Conservation (phyloP, 176 grass and related monocot species). For the Eragrostis nindensis region DNA sequence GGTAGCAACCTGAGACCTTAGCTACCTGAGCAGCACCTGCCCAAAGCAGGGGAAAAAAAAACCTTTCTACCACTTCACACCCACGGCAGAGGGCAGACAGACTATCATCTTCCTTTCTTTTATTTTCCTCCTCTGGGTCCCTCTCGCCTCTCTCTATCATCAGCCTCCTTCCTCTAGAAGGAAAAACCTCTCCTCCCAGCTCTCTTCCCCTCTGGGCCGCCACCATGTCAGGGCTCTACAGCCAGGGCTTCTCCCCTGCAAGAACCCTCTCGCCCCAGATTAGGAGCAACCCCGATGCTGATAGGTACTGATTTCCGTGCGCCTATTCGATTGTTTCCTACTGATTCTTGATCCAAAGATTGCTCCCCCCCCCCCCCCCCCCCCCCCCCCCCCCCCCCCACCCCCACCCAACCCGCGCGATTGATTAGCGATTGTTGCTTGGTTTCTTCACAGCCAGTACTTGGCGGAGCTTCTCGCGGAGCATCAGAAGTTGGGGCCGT, state of each 20-base stretch:
- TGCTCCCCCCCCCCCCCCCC: slow-evolving; percentile 3
- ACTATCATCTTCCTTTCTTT: background rate
- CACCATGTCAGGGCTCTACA: slow-evolving; percentile 84
- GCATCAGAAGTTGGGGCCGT: slow-evolving; percentile 85
- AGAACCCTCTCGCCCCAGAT: slow-evolving; percentile 81
- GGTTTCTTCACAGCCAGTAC: slow-evolving; percentile 61
- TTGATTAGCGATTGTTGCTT: slow-evolving; percentile 27
- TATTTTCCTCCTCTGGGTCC: background rate
- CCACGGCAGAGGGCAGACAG: background rate
- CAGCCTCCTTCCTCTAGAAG: slow-evolving; percentile 6
- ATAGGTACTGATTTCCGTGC: slow-evolving; percentile 51
- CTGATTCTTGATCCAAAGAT: slow-evolving; percentile 56
- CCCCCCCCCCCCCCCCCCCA: too few species aligned
- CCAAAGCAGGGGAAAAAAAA: too few species aligned
- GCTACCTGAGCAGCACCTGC: too few species aligned
- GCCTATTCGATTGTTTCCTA: slow-evolving; percentile 26
- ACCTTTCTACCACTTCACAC: slow-evolving; percentile 1
- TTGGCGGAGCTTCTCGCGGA: slow-evolving; percentile 84
- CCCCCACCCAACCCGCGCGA: background rate
- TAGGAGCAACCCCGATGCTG: slow-evolving; percentile 69
- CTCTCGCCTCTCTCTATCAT: background rate
- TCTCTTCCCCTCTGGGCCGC: slow-evolving; percentile 7
- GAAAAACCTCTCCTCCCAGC: background rate
- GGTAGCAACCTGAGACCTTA: too few species aligned
- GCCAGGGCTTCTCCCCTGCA: slow-evolving; percentile 76